Evolutionary conservation across 495 filamentous ascomycete species (phyloP), one percentile per base, ranked within the genome.

Genomic region (Penicillium canescens): DNA sequence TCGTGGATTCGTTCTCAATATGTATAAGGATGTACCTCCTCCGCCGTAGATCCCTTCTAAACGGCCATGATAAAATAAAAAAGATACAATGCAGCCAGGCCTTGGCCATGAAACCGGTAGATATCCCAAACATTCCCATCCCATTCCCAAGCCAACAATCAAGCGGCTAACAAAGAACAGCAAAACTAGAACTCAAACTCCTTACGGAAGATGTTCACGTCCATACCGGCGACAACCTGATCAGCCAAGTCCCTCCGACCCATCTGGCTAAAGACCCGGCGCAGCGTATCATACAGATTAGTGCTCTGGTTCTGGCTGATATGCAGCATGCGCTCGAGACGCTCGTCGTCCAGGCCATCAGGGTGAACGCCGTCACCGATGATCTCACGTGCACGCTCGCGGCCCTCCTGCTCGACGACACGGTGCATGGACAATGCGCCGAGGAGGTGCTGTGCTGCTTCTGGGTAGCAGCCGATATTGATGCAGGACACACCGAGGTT

Each of bases 401-500:
- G 77, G 3, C 90, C 89, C 67, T 92, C 88, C 60, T 83, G 79
- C 74, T 96, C 94, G 2, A 96, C 89, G 7, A 93, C 86, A 60
- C 92, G 91, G 78, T 98, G 94, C 94, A 98, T 98, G n/a, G 85
- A 85, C 38, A 98, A 72, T 2, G 93, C 92, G 3, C 92, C 90
- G 0, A 98, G 82, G n/a, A 98, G 81, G 70, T 98, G 94, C 57
- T 91, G 88, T 4, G 95, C 94, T 0, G 94, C 94, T 75, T 97
- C 90, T 14, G 86, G 85, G 64, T 88, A 92, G 71, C 92, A 96
- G 18, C 92, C 92, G 55, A 98, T 96, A 70, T 98, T 98, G 68
- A 98, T 98, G 69, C 94, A 98, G 13, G 82, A 87, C 5, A 98
- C 94, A 36, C 94, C 94, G 7, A 98, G 84, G 72, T 98, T 98